phyloP scores from a whole-genome alignment of 768 basidiomycete genomes.

The Infundibulicybe gibba region DNA sequence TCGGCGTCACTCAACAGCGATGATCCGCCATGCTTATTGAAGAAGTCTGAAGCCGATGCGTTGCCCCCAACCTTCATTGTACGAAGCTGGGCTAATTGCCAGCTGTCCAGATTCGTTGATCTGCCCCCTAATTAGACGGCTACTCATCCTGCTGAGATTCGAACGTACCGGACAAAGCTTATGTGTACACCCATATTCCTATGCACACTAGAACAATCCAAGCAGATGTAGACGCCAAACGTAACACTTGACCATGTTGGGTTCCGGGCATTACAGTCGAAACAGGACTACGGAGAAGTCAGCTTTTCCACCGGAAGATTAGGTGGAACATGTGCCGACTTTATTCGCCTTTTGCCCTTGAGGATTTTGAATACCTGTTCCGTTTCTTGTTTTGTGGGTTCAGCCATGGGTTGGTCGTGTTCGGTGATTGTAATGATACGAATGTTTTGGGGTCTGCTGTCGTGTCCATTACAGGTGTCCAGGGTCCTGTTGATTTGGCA shows the following conservation, averaged over 20 bases:
- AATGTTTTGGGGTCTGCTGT: constrained; percentile 28
- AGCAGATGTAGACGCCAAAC: constrained; percentile 94
- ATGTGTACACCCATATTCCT: constrained; percentile 98
- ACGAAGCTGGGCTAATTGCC: constrained; percentile 88
- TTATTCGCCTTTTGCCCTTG: constrained; percentile 88
- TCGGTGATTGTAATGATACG: constrained; percentile 1
- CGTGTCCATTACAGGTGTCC: constrained; percentile 4
- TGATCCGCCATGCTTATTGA: constrained; percentile 80
- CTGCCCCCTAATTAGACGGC: constrained; percentile 34
- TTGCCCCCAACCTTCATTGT: constrained; percentile 99
- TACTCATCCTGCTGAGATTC: neutral
- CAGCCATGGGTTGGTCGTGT: constrained; percentile 52
- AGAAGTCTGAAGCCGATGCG: constrained; percentile 81
- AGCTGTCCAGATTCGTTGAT: constrained; percentile 94
- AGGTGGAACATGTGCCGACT: constrained; percentile 30
- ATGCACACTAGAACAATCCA: constrained; percentile 94
- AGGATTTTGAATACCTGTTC: constrained; percentile 83
- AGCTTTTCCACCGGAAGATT: neutral
- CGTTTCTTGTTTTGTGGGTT: constrained; percentile 83
- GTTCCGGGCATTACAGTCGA: constrained; percentile 93
- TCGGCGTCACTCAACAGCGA: constrained; percentile 69
- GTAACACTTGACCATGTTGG: constrained; percentile 98
- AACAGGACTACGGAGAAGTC: constrained; percentile 50
- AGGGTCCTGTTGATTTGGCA: neutral
- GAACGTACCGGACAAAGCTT: constrained; percentile 85